Evolutionary conservation across 176 grass and related monocot genomes (phyloP), one percentile per base, ranked within the genome.

Genomic region (Aegilops umbellulata): DNA sequence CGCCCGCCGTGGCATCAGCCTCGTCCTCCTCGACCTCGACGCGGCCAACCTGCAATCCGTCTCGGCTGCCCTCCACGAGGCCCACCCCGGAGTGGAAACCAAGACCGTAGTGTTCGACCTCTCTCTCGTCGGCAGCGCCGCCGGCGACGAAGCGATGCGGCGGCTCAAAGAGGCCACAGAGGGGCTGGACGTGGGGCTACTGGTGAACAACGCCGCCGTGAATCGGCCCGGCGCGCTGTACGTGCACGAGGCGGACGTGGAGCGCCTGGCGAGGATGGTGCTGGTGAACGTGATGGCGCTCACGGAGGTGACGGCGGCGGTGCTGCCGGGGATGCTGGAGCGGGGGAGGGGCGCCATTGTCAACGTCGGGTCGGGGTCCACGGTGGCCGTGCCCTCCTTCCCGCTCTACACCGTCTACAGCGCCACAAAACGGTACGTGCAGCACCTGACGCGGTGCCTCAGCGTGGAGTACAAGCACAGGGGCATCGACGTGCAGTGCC

Each of bases 151-250:
- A 13, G 42, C 65, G 20, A 44, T 26, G 31, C 41, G n/a, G 5
- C 74, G 5, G 27, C 63, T 91, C 7, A 17, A 34, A 70, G 17
- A 27, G 8, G 86, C 42, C 25, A 41, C 83, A 1, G 74, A 78
- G 4, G 86, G 79, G 66, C 72, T 89, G 26, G 90, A 89, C 57
- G 90, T 92, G 36, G 90, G 80, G 6, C 3, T 92, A 2, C 57
- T 92, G 68, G 87, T 89, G 39, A 92, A 92, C 78, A 89, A 89
- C 62, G 90, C 90, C 1, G 90, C 83, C 5, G 35, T 89, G 36
- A 42, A 73, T 1, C 53, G 60, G 53, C 87, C 90, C 1, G 58
- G 75, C 4, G 83, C 87, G 63, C 26, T 69, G 14, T 92, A 77
- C 80, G 80, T 89, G 11, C 90, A 92, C 64, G 90, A 92, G 53